These are phyloP conservation scores for Mortierella sp. DNA, from an alignment of 371 early-diverging fungal species.

Conservation along the genomic window DNA sequence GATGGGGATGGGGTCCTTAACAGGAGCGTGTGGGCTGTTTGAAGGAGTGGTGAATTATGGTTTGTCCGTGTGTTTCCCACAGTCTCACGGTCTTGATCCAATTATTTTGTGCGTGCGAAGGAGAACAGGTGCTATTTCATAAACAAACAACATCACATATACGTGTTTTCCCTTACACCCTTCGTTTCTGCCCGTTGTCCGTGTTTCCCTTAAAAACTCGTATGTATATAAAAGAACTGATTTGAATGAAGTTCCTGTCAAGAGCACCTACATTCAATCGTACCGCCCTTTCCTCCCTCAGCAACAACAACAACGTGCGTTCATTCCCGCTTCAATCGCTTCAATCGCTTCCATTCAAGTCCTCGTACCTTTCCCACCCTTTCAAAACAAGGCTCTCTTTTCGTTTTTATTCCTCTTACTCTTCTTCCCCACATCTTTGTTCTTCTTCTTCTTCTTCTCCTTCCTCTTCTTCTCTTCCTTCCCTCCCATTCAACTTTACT, in stretches of 20 bases:
- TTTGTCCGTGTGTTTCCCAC: neutral
- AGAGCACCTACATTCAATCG: conserved; percentile 18
- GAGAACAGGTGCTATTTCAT: too few species aligned
- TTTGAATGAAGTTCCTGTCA: conserved; percentile 25
- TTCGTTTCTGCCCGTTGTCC: neutral
- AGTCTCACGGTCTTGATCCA: neutral
- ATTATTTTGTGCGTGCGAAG: neutral
- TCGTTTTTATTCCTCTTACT: conserved; percentile 1
- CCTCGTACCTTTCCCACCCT: conserved; percentile 17
- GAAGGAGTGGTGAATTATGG: neutral
- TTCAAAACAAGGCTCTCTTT: conserved; percentile 11
- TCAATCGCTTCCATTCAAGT: neutral
- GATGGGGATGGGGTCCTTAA: neutral
- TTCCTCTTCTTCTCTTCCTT: conserved; percentile 15
- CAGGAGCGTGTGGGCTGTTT: too few species aligned
- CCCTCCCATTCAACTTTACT: conserved; percentile 1
- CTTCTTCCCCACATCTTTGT: conserved; percentile 7
- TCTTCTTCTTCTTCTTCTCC: conserved; percentile 1
- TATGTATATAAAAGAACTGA: neutral
- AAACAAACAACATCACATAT: too few species aligned
- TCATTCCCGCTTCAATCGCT: neutral
- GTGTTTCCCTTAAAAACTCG: neutral
- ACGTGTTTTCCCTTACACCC: neutral
- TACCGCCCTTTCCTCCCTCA: neutral
- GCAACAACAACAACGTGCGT: neutral